Conservation (phyloP, 805 yeast species). For the Starmerella geochares region DNA sequence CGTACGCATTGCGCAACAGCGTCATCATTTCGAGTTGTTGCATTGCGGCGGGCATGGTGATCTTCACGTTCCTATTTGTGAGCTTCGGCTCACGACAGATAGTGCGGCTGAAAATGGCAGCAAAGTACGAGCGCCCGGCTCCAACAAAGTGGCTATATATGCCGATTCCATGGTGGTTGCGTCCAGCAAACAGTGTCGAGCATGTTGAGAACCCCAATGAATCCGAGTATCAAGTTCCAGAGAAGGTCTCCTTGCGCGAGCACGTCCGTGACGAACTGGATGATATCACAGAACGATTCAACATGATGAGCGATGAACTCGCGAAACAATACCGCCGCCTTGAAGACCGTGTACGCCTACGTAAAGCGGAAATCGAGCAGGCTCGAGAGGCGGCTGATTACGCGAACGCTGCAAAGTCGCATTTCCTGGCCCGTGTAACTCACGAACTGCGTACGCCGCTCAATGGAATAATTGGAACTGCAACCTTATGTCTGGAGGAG, state of each 20-base stretch:
- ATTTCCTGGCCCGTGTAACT: slow-evolving; percentile 81
- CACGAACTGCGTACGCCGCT: slow-evolving; percentile 92
- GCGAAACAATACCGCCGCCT: slow-evolving; percentile 73
- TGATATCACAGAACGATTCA: slow-evolving; percentile 80
- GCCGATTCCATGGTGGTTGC: slow-evolving; percentile 21
- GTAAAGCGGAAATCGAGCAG: slow-evolving; percentile 78
- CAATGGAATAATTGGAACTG: slow-evolving; percentile 94
- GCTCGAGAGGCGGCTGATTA: slow-evolving; percentile 74
- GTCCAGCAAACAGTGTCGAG: slow-evolving; percentile 11
- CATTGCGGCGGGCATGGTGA: slow-evolving; percentile 22
- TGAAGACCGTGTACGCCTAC: slow-evolving; percentile 75
- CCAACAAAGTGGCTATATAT: slow-evolving; percentile 17
- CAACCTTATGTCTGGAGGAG: slow-evolving; percentile 83
- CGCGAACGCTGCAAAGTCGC: slow-evolving; percentile 94
- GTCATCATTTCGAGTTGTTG: slow-evolving; percentile 20
- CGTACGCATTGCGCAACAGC: slow-evolving; percentile 19
- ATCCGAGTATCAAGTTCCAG: slow-evolving; percentile 23
- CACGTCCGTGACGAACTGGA: slow-evolving; percentile 61
- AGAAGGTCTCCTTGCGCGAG: slow-evolving; percentile 20
- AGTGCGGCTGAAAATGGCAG: slow-evolving; percentile 24
- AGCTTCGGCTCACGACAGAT: slow-evolving; percentile 26
- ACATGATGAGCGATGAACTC: slow-evolving; percentile 85
- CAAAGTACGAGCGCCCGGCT: slow-evolving; percentile 23
- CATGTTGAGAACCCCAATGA: neutral
- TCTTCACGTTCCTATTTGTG: slow-evolving; percentile 22